Conservation (phyloP, 2,329 filamentous ascomycete species). For the Aspergillus cejpii region DNA sequence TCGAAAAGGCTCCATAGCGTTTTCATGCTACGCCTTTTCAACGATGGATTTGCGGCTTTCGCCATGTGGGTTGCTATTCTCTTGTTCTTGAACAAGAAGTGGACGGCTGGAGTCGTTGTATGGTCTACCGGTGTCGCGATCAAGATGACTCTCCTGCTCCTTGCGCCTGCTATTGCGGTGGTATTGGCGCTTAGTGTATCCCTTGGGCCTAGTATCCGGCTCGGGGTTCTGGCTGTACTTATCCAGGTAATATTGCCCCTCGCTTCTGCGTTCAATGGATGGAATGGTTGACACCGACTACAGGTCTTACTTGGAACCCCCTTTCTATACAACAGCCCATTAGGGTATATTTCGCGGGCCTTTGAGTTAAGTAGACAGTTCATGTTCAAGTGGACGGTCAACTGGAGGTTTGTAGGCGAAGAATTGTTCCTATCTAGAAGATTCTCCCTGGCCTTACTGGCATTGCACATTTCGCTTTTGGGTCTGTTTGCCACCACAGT, state of each 20-base stretch:
- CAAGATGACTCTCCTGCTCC: slow-evolving; percentile 87
- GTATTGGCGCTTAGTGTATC: slow-evolving; percentile 69
- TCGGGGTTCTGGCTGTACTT: slow-evolving; percentile 66
- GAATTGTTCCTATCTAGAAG: slow-evolving; percentile 64
- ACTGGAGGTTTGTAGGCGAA: slow-evolving; percentile 94
- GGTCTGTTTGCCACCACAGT: slow-evolving; percentile 57
- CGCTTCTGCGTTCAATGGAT: background rate
- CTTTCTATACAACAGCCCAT: slow-evolving; percentile 58
- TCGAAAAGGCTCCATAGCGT: slow-evolving; percentile 93
- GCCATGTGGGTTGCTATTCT: slow-evolving; percentile 79
- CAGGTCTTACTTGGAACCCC: slow-evolving; percentile 55
- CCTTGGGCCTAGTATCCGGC: slow-evolving; percentile 56
- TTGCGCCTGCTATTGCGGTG: slow-evolving; percentile 71
- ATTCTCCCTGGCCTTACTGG: slow-evolving; percentile 64
- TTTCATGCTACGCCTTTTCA: slow-evolving; percentile 88
- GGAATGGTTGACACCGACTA: background rate
- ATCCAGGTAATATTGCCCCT: slow-evolving; percentile 56
- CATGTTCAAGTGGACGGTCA: slow-evolving; percentile 97
- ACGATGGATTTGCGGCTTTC: slow-evolving; percentile 82
- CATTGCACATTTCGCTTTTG: slow-evolving; percentile 60
- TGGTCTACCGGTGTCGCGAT: slow-evolving; percentile 79
- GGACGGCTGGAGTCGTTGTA: slow-evolving; percentile 63
- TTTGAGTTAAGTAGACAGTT: slow-evolving; percentile 91
- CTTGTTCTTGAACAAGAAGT: slow-evolving; percentile 65
- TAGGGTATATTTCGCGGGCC: slow-evolving; percentile 69